Base-by-base conservation (phyloP, 352 stramenopile genomes). In the Phytophthora pisi region DNA sequence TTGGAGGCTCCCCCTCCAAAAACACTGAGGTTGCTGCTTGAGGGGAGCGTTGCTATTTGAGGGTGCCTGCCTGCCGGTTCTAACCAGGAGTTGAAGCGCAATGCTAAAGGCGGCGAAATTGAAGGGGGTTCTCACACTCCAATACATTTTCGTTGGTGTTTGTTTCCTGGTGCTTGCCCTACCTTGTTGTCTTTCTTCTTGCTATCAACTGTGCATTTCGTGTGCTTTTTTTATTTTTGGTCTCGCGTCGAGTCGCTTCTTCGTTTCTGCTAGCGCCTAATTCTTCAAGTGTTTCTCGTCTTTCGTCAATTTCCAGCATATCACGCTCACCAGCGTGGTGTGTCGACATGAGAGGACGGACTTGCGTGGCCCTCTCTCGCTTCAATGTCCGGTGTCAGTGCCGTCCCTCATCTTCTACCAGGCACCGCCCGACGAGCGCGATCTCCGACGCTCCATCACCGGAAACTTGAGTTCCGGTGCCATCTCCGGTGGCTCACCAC, bases 401-500 rank as follows among this genome's bases (percentile, higher is more conserved):
- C 53, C 47, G n/a, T 47, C 53, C 51, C 50, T 71, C 59, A 58
- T 59, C 51, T 40, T 40, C 34, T 79, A 79, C 67, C 68, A 79
- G 54, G 71, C 71, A 72, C 75, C 78, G 64, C 82, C 78, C 45
- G 85, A 91, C 55, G 85, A 93, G 58, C 80, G 79, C 74, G 85
- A 88, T 84, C 85, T 86, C 71, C 85, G 81, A 76, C 85, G 85
- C 70, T 91, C 83, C 66, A 88, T 84, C 34, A 78, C 70, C 54
- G 75, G 57, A 64, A 82, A 74, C 76, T 93, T 93, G 54, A 80
- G 46, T 55, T 80, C 72, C 54, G 85, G 61, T 40, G 83, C 64
- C 66, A 93, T 73, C 68, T 93, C 85, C 15, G 81, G 78, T 13
- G 58, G 64, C 26, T 74, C 74, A 11, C 67, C 74, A 60, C 84